These are phyloP conservation scores for Aspergillus sp. DNA, from an alignment of 2,329 filamentous ascomycete genomes.

Conservation along the genomic window DNA sequence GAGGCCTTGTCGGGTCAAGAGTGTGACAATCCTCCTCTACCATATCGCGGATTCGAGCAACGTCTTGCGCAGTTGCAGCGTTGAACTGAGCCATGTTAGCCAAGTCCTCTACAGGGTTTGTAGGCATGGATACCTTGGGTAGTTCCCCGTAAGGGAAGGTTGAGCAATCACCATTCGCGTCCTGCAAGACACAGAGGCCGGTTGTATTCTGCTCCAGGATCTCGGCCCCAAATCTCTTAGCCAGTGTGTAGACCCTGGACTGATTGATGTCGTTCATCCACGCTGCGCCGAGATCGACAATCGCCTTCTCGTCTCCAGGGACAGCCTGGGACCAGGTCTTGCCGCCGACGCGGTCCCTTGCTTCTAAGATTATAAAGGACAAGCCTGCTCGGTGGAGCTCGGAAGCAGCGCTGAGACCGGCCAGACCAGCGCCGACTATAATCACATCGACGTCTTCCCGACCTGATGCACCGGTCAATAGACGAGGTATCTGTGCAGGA, in stretches of 20 bases:
- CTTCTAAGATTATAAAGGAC: slow-evolving; percentile 41
- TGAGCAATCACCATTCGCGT: slow-evolving; percentile 30
- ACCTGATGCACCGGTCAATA: background rate
- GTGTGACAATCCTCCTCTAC: slow-evolving; percentile 42
- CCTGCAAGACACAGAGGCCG: slow-evolving; percentile 47
- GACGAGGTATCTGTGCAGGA: slow-evolving; percentile 20
- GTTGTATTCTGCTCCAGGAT: slow-evolving; percentile 50
- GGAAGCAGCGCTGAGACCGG: slow-evolving; percentile 38
- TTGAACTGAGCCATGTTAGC: slow-evolving; percentile 18
- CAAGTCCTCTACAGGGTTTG: background rate
- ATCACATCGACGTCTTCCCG: slow-evolving; percentile 25
- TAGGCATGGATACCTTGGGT: slow-evolving; percentile 1
- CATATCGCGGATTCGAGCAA: slow-evolving; percentile 36
- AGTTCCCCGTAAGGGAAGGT: slow-evolving; percentile 21
- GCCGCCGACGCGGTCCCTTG: slow-evolving; percentile 46
- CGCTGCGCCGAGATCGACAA: slow-evolving; percentile 56
- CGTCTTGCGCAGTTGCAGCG: slow-evolving; percentile 21
- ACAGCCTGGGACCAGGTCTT: slow-evolving; percentile 35
- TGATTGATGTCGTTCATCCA: slow-evolving; percentile 63
- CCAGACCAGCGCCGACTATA: slow-evolving; percentile 42
- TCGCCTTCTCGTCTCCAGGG: slow-evolving; percentile 11
- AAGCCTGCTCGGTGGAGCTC: slow-evolving; percentile 31
- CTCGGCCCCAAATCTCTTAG: slow-evolving; percentile 34
- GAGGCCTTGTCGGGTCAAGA: slow-evolving; percentile 25
- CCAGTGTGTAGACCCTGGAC: slow-evolving; percentile 43